A percentile compares a stretch with the other conserved stretches of the same genome.
Evolutionary conservation across 2,329 filamentous ascomycete species (phyloP).

Genomic region (Stagonosporopsis chrysanthemi): DNA sequence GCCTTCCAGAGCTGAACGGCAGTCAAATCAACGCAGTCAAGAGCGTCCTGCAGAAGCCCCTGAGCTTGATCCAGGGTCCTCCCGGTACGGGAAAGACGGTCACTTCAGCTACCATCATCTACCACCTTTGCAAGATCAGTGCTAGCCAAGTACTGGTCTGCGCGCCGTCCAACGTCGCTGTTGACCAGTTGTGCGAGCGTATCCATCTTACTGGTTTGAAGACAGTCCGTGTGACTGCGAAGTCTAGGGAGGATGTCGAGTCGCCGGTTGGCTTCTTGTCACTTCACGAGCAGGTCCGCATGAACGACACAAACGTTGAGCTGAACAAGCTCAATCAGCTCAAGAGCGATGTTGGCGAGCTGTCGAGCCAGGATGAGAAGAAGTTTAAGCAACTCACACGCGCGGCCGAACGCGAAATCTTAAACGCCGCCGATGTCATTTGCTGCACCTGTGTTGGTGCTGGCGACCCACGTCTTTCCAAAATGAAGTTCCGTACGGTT

Average conservation of each 20-base stretch:
- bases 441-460: constrained; percentile 99
- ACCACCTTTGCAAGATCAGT: constrained; percentile 94
- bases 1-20: constrained; percentile 90
- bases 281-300: constrained; percentile 93
- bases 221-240: constrained; percentile 96
- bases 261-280: constrained; percentile 97
- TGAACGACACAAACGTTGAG: constrained; percentile 96
- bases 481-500: constrained; percentile 98
- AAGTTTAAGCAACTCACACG: constrained; percentile 96
- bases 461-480: constrained; percentile 90
- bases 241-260: constrained; percentile 97
- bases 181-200: constrained; percentile 96
- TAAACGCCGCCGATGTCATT: constrained; percentile 95
- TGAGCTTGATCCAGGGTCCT: constrained; percentile 95
- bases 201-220: constrained; percentile 95
- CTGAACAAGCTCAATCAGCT: constrained; percentile 90
- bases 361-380: constrained; percentile 97
- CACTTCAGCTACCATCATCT: constrained; percentile 98
- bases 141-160: constrained; percentile 95
- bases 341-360: constrained; percentile 88
- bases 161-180: constrained; percentile 96
- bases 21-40: constrained; percentile 98
- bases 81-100: constrained; percentile 98
- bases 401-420: constrained; percentile 90
- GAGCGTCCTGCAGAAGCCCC: constrained; percentile 88